Conservation (phyloP, 345 rosid species). For the Hibiscus mutabilis region DNA sequence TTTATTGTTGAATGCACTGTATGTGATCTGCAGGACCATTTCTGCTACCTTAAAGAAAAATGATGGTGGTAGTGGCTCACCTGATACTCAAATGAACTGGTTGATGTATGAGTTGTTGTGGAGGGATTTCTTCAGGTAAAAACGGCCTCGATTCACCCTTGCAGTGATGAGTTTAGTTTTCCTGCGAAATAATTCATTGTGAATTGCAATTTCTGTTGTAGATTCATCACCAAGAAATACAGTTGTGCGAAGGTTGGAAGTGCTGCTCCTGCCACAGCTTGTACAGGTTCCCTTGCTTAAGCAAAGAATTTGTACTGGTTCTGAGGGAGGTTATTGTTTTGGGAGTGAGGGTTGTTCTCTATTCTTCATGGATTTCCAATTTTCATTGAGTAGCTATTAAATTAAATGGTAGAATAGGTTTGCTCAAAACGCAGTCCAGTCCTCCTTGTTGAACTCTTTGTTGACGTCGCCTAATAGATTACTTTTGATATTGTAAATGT, state of each 20-base stretch:
- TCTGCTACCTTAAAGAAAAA: conserved; percentile 24
- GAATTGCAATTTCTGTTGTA: conserved; percentile 15
- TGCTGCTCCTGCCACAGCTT: conserved; percentile 61
- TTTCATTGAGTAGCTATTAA: conserved; percentile 3
- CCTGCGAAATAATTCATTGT: neutral
- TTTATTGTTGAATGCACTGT: conserved; percentile 12
- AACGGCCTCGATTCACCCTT: neutral
- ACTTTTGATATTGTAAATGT: neutral
- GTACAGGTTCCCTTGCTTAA: conserved; percentile 59
- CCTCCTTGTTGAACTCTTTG: conserved; percentile 1
- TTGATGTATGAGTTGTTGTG: conserved; percentile 79
- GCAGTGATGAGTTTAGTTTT: neutral
- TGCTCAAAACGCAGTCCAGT: neutral
- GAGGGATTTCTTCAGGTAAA: conserved; percentile 97
- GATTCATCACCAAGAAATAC: conserved; percentile 85
- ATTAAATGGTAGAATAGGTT: conserved; percentile 9
- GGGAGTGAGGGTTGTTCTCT: neutral
- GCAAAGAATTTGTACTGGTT: conserved; percentile 6
- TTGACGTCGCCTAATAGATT: conserved; percentile 4
- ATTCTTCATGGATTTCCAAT: neutral
- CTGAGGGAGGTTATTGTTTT: conserved; percentile 2
- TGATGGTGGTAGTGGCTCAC: conserved; percentile 32
- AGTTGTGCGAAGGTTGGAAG: conserved; percentile 52
- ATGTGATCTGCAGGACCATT: conserved; percentile 25
- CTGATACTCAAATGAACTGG: conserved; percentile 65